phyloP scores from a whole-genome alignment of 257 asterid species.

The Nicotiana undulata region DNA sequence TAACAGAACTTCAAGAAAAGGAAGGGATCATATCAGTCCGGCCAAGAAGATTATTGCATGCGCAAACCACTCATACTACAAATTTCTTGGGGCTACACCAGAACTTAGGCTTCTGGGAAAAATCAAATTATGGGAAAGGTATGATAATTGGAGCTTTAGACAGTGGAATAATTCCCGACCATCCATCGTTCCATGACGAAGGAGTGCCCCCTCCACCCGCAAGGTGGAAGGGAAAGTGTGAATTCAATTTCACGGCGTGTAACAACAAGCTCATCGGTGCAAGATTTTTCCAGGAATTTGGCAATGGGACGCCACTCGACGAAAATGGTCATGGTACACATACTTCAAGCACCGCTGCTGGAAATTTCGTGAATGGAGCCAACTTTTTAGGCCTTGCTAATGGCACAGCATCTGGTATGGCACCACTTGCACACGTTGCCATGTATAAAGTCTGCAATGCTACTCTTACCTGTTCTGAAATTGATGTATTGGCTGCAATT shows the following conservation, averaged over 20 bases:
- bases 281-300: slow-evolving; percentile 2
- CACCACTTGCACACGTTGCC: slow-evolving; percentile 28
- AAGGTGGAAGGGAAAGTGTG: slow-evolving; percentile 29
- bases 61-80: slow-evolving; percentile 18
- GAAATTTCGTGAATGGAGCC: slow-evolving; percentile 18
- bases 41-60: neutral
- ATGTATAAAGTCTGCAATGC: slow-evolving; percentile 17
- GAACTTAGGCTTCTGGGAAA: slow-evolving; percentile 10
- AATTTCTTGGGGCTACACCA: slow-evolving; percentile 13
- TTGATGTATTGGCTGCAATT: slow-evolving; percentile 23
- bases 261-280: slow-evolving; percentile 33
- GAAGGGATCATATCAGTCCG: slow-evolving; percentile 17
- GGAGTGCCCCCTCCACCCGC: slow-evolving; percentile 17
- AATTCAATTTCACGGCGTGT: neutral
- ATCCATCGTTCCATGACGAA: slow-evolving; percentile 15
- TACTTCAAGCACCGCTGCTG: slow-evolving; percentile 26
- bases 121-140: slow-evolving; percentile 22
- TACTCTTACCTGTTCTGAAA: slow-evolving; percentile 2
- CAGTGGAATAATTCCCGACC: slow-evolving; percentile 19
- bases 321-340: slow-evolving; percentile 29
- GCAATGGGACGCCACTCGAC: slow-evolving; percentile 8
- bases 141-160: slow-evolving; percentile 28
- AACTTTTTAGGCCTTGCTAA: slow-evolving; percentile 16
- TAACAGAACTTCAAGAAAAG: slow-evolving; percentile 3
- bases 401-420: slow-evolving; percentile 31